Conservation (phyloP, 2,329 filamentous ascomycete genomes). For the Ophiostoma tasmaniense region DNA sequence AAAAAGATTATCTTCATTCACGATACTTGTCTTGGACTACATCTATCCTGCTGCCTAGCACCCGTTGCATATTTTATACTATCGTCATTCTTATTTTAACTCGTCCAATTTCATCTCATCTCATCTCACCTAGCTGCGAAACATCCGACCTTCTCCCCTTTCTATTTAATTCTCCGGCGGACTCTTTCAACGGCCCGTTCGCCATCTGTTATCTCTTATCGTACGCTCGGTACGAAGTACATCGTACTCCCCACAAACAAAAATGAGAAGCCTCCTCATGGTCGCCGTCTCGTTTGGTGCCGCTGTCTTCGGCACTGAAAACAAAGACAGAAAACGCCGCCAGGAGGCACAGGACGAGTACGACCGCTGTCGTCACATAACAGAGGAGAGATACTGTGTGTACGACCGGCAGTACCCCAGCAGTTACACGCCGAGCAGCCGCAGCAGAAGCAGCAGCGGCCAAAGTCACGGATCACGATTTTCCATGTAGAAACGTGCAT, state of each 20-base stretch:
- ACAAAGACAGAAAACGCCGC: background rate
- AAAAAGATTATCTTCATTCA: background rate
- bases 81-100: background rate
- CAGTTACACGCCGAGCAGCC: background rate
- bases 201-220: background rate
- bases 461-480: background rate
- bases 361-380: background rate
- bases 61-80: background rate
- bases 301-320: background rate
- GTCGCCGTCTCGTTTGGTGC: background rate
- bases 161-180: background rate
- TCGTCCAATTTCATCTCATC: background rate
- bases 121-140: background rate
- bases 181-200: background rate
- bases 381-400: background rate
- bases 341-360: background rate
- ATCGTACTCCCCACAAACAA: background rate
- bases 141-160: background rate
- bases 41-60: background rate
- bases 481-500: background rate
- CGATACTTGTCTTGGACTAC: too few relatives aligned
- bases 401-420: background rate
- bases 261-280: background rate
- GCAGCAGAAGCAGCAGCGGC: background rate
- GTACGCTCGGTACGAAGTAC: background rate